Evolutionary conservation across 495 filamentous ascomycete genomes (phyloP).

Genomic region (Aspergillus bridgeri): DNA sequence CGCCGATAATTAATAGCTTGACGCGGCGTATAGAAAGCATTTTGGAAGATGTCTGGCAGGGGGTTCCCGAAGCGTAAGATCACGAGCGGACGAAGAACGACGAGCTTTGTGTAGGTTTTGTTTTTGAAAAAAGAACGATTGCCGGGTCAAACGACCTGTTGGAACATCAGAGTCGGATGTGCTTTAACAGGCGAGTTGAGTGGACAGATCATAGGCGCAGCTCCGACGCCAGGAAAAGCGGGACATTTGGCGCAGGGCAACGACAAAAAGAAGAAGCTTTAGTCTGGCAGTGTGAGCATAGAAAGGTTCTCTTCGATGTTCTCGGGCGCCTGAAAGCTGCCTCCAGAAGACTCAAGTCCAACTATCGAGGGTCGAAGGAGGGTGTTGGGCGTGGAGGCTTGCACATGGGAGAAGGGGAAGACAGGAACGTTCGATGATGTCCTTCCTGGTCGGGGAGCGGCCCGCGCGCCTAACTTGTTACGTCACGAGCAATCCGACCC

Average conservation of each 20-base stretch:
- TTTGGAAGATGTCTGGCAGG: constrained; percentile 14
- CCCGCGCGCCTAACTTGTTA: not conserved
- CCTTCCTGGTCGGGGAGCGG: not conserved
- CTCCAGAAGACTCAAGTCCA: not conserved
- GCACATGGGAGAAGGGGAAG: not conserved
- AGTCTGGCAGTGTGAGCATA: not conserved
- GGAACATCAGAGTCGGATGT: constrained; percentile 3
- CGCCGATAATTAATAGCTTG: constrained; percentile 54
- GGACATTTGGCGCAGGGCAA: constrained; percentile 17
- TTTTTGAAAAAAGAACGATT: not conserved
- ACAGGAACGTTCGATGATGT: not conserved
- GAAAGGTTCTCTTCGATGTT: not conserved
- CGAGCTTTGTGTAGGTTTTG: not conserved
- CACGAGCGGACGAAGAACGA: too few species aligned
- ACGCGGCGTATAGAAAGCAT: constrained; percentile 74
- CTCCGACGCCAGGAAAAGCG: constrained; percentile 12
- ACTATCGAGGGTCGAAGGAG: not conserved
- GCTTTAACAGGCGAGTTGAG: constrained; percentile 7
- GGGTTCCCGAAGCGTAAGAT: not conserved
- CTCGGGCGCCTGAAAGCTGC: not conserved
- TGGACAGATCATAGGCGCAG: constrained; percentile 21
- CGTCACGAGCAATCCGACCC: not conserved
- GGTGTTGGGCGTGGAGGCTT: not conserved
- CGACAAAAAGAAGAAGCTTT: not conserved
- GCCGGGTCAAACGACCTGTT: constrained; percentile 1